Evolutionary conservation across 306 rosid species (phyloP).

Genomic region (Acacia melanoxylon): DNA sequence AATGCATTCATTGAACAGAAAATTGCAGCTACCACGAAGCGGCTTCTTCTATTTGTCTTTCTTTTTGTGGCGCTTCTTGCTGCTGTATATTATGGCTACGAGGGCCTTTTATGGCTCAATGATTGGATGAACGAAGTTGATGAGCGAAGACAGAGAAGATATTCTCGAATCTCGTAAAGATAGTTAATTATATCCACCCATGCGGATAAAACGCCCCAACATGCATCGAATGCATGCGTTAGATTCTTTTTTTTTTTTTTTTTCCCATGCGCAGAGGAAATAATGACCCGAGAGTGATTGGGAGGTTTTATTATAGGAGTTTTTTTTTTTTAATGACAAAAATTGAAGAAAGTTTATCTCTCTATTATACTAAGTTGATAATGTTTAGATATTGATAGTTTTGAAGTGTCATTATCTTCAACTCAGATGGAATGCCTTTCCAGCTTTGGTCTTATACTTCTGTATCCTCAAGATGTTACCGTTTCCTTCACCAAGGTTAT

Average conservation of each 20-base stretch:
- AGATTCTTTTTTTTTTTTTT: conserved; percentile 20
- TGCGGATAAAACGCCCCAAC: conserved; percentile 7
- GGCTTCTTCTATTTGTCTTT: conserved; percentile 46
- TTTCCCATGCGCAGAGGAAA: neutral
- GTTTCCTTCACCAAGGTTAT: neutral
- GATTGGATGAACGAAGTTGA: conserved; percentile 96
- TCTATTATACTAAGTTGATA: neutral
- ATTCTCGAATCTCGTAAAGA: conserved; percentile 42
- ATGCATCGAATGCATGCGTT: neutral
- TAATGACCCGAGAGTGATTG: neutral
- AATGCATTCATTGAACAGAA: conserved; percentile 52
- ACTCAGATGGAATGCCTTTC: neutral
- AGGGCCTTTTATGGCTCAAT: conserved; percentile 66
- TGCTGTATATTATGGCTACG: conserved; percentile 56
- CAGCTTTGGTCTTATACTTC: neutral
- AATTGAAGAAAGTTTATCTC: neutral
- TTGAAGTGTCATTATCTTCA: neutral
- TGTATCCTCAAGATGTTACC: neutral
- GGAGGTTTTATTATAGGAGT: neutral
- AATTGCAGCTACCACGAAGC: conserved; percentile 47
- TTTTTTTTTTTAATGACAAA: neutral
- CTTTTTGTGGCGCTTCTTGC: conserved; percentile 48
- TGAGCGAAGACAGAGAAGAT: conserved; percentile 48
- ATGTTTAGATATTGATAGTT: neutral
- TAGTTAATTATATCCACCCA: neutral